phyloP scores from a whole-genome alignment of 2,329 filamentous ascomycete genomes.

The Coniochaeta pulveracea region DNA sequence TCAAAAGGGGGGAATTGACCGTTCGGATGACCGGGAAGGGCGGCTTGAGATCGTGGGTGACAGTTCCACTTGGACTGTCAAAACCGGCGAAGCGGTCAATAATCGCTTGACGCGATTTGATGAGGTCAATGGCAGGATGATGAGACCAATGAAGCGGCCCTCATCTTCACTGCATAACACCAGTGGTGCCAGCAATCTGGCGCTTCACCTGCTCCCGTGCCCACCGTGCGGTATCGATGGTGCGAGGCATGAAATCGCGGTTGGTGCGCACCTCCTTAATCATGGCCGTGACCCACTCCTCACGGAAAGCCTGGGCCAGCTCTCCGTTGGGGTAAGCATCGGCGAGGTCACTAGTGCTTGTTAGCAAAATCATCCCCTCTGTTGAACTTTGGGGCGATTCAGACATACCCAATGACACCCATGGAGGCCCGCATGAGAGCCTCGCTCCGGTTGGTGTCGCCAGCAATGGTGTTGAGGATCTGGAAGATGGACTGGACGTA shows the following conservation, averaged over 20 bases:
- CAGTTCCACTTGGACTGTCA: too few relatives aligned
- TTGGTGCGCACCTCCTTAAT: conserved; percentile 88
- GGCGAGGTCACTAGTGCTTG: conserved; percentile 63
- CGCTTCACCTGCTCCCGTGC: conserved; percentile 95
- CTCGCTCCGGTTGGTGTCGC: conserved; percentile 82
- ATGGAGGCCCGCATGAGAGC: conserved; percentile 86
- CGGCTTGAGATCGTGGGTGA: too few relatives aligned
- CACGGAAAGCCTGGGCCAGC: conserved; percentile 71
- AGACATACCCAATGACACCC: conserved; percentile 83
- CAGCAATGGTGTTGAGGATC: conserved; percentile 68
- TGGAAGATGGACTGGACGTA: conserved; percentile 81
- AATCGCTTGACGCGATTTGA: too few relatives aligned
- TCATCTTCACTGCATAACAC: conserved; percentile 41
- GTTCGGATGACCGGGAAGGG: background rate
- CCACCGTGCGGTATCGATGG: conserved; percentile 92
- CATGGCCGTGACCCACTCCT: conserved; percentile 81
- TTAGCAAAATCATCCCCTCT: conserved; percentile 25
- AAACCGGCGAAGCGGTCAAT: too few relatives aligned
- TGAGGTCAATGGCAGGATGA: too few relatives aligned
- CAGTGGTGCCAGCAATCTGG: conserved; percentile 50
- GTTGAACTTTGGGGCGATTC: too few relatives aligned
- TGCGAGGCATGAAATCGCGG: conserved; percentile 74
- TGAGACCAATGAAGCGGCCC: too few relatives aligned
- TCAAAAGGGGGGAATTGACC: background rate
- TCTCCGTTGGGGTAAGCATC: conserved; percentile 90